Percentiles rank a stretch among this genome's conserved stretches.
phyloP scores from a whole-genome alignment of 2,329 filamentous ascomycete genomes.

The Paramyrothecium sp. region DNA sequence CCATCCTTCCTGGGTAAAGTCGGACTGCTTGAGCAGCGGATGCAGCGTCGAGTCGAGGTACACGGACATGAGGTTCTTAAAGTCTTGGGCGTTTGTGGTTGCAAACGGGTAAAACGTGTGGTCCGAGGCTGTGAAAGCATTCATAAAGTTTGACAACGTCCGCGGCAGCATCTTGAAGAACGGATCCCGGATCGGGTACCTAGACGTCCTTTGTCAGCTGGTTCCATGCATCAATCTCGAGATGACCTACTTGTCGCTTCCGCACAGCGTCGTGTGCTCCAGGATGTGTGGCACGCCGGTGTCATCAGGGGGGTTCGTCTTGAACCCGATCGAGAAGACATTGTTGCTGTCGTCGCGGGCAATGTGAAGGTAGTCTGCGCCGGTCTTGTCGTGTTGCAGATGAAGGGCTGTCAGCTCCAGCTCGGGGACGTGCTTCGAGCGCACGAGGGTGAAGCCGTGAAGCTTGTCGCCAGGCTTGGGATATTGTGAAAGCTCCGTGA shows the following conservation, averaged over 20 bases:
- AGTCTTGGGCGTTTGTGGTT: constrained; percentile 93
- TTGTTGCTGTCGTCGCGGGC: constrained; percentile 96
- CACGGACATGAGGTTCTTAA: constrained; percentile 92
- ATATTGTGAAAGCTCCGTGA: constrained; percentile 73
- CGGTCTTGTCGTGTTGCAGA: constrained; percentile 90
- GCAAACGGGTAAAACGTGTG: constrained; percentile 98
- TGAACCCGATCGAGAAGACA: constrained; percentile 99
- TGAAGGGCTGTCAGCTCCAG: constrained; percentile 89
- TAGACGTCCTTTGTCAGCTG: constrained; percentile 37
- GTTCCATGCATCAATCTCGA: constrained; percentile 2
- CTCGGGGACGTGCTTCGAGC: constrained; percentile 90
- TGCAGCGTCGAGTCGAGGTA: constrained; percentile 94
- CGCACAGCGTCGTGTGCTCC: constrained; percentile 95
- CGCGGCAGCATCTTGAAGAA: constrained; percentile 99
- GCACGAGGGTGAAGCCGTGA: constrained; percentile 88
- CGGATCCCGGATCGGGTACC: constrained; percentile 94
- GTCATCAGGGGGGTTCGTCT: constrained; percentile 95
- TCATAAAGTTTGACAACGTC: constrained; percentile 99
- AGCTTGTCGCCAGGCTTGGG: constrained; percentile 81
- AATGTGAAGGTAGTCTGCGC: constrained; percentile 93
- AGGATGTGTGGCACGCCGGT: constrained; percentile 96
- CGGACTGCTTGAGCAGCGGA: constrained; percentile 82
- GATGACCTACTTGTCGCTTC: constrained; percentile 75
- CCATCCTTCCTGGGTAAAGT: constrained; percentile 98
- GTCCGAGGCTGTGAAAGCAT: constrained; percentile 93